These are phyloP conservation scores for Paraurostyla sp. DNA, from an alignment of 73 alveolate species.

Conservation along the genomic window DNA sequence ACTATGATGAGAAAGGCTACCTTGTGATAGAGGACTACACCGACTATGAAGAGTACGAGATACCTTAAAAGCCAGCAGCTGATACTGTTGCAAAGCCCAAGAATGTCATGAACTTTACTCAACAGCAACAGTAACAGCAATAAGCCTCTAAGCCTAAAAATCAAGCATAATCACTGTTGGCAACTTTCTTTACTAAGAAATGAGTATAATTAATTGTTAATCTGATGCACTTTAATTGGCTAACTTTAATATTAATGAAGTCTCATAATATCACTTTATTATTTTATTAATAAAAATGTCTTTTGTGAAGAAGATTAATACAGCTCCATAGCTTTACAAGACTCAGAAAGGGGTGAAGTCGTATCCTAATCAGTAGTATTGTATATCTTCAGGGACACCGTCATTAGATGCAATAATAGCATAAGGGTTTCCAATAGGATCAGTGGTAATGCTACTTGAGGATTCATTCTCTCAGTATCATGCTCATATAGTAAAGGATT, in stretches of 20 bases:
- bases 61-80: slow-evolving; percentile 33
- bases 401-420: slow-evolving; percentile 42
- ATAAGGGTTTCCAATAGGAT: slow-evolving; percentile 50
- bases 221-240: no score
- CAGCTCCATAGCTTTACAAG: slow-evolving; percentile 51
- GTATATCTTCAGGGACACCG: slow-evolving; percentile 34
- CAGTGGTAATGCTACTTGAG: slow-evolving; percentile 24
- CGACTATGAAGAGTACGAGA: slow-evolving; percentile 45
- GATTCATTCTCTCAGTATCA: slow-evolving; percentile 48
- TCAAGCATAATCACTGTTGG: slow-evolving; percentile 2
- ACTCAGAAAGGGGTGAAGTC: slow-evolving; percentile 21
- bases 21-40: neutral
- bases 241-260: no score
- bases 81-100: neutral
- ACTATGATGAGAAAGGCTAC: slow-evolving; percentile 29
- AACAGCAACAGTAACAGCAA: neutral
- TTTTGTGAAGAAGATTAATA: slow-evolving; percentile 48
- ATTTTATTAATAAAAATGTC: neutral
- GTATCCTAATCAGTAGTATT: slow-evolving; percentile 42
- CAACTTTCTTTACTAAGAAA: slow-evolving; percentile 23
- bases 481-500: slow-evolving; percentile 24
- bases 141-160: neutral
- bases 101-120: neutral
- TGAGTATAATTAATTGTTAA: no score
- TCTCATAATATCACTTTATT: neutral